A percentile compares a stretch with the other conserved stretches of the same genome.
Evolutionary conservation across 2,329 filamentous ascomycete species (phyloP).

Genomic region (Daldinia sp.): DNA sequence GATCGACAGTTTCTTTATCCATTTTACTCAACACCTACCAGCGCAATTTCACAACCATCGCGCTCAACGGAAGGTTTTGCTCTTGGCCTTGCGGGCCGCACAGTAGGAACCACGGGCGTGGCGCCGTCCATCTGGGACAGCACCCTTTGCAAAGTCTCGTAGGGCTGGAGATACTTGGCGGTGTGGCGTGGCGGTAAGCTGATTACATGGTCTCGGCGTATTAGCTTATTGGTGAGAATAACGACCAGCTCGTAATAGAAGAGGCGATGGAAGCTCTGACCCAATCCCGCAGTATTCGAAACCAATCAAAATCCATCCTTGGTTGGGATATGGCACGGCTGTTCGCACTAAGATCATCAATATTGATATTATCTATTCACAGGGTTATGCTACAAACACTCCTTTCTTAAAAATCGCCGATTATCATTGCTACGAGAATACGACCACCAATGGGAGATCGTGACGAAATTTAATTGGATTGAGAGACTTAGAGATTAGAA

Average conservation of each 20-base stretch:
- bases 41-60: slow-evolving; percentile 8
- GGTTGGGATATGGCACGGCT: too few relatives aligned
- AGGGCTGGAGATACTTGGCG: background rate
- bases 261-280: background rate
- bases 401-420: background rate
- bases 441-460: background rate
- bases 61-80: background rate
- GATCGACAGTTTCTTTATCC: background rate
- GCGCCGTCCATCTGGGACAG: background rate
- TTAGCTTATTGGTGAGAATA: slow-evolving; percentile 20
- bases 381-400: background rate
- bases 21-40: slow-evolving; percentile 1
- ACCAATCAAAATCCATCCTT: background rate
- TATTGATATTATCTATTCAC: background rate
- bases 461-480: background rate
- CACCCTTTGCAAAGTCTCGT: slow-evolving; percentile 6
- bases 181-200: slow-evolving; percentile 24
- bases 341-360: background rate
- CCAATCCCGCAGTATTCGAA: background rate
- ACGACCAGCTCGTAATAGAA: slow-evolving; percentile 4
- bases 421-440: background rate
- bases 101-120: background rate
- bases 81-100: background rate
- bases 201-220: background rate
- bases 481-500: background rate